Evolutionary conservation across 2,329 filamentous ascomycete species (phyloP), one percentile per base, ranked within the genome.

Genomic region (Fusarium napiforme): DNA sequence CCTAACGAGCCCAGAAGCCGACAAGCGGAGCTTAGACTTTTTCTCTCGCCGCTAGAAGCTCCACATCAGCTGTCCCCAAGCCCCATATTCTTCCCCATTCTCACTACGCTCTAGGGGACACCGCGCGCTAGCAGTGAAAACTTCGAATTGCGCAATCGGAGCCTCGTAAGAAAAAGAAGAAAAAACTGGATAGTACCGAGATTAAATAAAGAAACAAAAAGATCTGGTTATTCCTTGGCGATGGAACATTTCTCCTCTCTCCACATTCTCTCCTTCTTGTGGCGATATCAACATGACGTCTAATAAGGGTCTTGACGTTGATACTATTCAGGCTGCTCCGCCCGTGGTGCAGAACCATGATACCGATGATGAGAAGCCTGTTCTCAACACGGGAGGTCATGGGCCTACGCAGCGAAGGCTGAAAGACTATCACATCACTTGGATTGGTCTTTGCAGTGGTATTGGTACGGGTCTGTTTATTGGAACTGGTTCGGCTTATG

Each of bases 401-500:
- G 75, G 71, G 1, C 64, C 75, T 37, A 77, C 75, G 0, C 75
- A 77, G 23, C 62, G 75, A 43, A 62, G 75, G 3, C 42, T 77
- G 36, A 75, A 77, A 9, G 66, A 64, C 4, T 77, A 77, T 18
- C 75, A 77, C 18, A 71, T 77, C 30, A 77, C 75, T 1, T 77
- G 76, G 73, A 77, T 77, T 11, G 74, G 75, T 28, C 71, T 77
- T 21, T 73, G 73, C 39, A 73, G 73, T 56, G 75, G 73, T 12
- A 77, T 77, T 1, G 75, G 75, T 26, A 77, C 75, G 1, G 75
- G 75, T 21, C 8, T 77, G 18, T 77, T 77, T 23, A 73, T 77
- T 9, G 75, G 75, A 36, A 69, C 74, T 4, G 75, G 75, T n/a
- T 73, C 75, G 9, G 75, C 75, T 0, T 76, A 76, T 57, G 72